Base-by-base conservation (phyloP, 2,329 filamentous ascomycete species). In the Neopestalotiopsis clavispora region DNA sequence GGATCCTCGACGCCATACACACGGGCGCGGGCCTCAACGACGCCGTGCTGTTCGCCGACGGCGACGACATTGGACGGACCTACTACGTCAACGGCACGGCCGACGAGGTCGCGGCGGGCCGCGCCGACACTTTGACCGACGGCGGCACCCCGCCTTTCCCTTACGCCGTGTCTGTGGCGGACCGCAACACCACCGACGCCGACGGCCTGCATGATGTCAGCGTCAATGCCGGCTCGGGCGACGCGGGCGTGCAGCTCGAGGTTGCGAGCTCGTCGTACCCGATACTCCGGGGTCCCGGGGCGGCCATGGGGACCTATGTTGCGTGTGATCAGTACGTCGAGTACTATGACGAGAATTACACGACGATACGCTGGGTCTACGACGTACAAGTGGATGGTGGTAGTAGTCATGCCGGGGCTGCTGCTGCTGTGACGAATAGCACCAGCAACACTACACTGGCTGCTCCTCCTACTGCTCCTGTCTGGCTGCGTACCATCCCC, bases 1-100 rank as follows among this genome's bases (percentile, higher is more conserved):
- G 74, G 69, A 77, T 77, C 61, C 67, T 87, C 32, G 75, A 77
- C 59, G 80, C 78, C 61, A 81, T 84, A 56, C 84, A 86, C 74
- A 77, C 77, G 6, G 83, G 84, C 45, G 81, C 84, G 0, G 83
- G 81, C 1, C 68, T 78, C 10, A 80, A 78, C 66, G 78, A 80
- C 2, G 82, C 81, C 9, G 79, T 82, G 1, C 75, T 84, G 13
- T 68, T 71, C 5, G 69, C 72, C 23, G 72, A 75, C 34, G 67
- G 59, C 14, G 28, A 28, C 17, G 56, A 49, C 49, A 49, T 30
- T 30, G 75, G 75, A 5, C 76, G 78, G 63, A 72, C 83, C 69
- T 87, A 87, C 73, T 87, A 86, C 80, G 77, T 83, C 68, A 87
- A 87, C 72, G 84, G 82, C 72, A 85, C 84, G 13, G 78, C 77